phyloP scores from a whole-genome alignment of 2,329 filamentous ascomycete genomes.

The Ilyonectria destructans region DNA sequence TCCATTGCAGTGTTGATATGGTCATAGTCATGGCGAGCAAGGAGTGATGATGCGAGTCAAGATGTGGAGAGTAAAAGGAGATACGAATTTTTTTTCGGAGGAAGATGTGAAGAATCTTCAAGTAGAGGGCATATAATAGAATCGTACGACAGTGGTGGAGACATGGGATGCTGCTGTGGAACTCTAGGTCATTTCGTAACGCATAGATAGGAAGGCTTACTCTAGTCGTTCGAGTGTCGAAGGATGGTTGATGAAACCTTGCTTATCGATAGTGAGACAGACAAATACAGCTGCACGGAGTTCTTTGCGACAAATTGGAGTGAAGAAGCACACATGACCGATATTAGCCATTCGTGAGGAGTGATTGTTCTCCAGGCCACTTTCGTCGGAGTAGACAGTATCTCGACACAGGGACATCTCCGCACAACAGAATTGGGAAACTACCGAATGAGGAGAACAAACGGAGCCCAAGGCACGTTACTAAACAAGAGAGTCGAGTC shows the following conservation, averaged over 20 bases:
- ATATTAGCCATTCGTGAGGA: neutral
- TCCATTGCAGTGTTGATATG: neutral
- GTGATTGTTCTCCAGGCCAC: neutral
- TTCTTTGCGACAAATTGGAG: neutral
- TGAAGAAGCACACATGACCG: neutral
- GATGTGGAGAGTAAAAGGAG: too few relatives aligned
- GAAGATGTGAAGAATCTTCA: neutral
- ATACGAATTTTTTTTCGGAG: too few relatives aligned
- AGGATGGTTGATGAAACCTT: neutral
- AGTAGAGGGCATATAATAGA: neutral
- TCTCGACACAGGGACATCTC: neutral
- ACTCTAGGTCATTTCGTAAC: neutral
- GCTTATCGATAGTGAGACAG: neutral
- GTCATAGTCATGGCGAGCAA: neutral
- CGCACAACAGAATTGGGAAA: neutral
- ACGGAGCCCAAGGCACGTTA: neutral
- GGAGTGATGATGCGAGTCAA: too few relatives aligned
- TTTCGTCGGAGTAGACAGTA: neutral
- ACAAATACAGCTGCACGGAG: neutral
- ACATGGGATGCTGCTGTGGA: neutral
- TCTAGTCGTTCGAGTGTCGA: neutral
- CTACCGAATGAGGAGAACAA: slow-evolving; percentile 1
- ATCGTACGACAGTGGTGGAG: neutral
- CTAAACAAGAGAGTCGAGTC: neutral
- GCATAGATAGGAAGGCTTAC: neutral